These are phyloP conservation scores for Arxiozyma bovina DNA, from an alignment of 1,139 yeast genomes.

Conservation along the genomic window DNA sequence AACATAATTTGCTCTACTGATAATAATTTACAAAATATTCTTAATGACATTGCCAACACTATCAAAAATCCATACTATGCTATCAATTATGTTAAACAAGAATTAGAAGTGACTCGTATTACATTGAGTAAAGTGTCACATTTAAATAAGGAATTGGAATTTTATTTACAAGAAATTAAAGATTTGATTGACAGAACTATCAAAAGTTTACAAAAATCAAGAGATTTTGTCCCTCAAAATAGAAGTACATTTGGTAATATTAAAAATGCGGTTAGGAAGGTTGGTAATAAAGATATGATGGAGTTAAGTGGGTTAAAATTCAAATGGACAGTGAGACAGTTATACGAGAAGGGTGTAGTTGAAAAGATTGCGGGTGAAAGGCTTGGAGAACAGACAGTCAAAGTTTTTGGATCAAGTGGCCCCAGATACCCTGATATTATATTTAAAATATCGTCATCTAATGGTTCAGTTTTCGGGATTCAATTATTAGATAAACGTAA, in stretches of 20 bases:
- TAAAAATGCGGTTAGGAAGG: slow-evolving; percentile 55
- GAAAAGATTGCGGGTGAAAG: slow-evolving; percentile 47
- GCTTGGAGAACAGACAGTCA: slow-evolving; percentile 35
- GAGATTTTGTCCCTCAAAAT: slow-evolving; percentile 16
- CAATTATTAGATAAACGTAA: slow-evolving; percentile 26
- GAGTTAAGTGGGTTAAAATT: slow-evolving; percentile 20
- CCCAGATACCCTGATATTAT: slow-evolving; percentile 58
- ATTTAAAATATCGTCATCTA: slow-evolving; percentile 59
- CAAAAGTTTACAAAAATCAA: slow-evolving; percentile 15
- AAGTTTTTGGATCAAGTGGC: slow-evolving; percentile 37
- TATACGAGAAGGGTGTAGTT: slow-evolving; percentile 65
- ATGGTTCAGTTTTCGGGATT: slow-evolving; percentile 34
- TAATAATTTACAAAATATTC: slow-evolving; percentile 59
- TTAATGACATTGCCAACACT: slow-evolving; percentile 79
- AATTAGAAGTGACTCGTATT: slow-evolving; percentile 49
- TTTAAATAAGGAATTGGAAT: slow-evolving; percentile 12
- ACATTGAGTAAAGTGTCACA: slow-evolving; percentile 37
- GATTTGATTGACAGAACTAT: slow-evolving; percentile 15
- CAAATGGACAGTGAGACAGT: slow-evolving; percentile 66
- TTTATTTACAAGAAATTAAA: slow-evolving; percentile 9
- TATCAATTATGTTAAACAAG: slow-evolving; percentile 52
- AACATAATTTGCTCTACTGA: slow-evolving; percentile 60
- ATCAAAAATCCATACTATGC: slow-evolving; percentile 72
- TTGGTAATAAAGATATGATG: slow-evolving; percentile 15
- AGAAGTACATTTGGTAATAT: slow-evolving; percentile 26